Base-by-base conservation (phyloP, 352 stramenopile species). In the Phytopythium aichiense region DNA sequence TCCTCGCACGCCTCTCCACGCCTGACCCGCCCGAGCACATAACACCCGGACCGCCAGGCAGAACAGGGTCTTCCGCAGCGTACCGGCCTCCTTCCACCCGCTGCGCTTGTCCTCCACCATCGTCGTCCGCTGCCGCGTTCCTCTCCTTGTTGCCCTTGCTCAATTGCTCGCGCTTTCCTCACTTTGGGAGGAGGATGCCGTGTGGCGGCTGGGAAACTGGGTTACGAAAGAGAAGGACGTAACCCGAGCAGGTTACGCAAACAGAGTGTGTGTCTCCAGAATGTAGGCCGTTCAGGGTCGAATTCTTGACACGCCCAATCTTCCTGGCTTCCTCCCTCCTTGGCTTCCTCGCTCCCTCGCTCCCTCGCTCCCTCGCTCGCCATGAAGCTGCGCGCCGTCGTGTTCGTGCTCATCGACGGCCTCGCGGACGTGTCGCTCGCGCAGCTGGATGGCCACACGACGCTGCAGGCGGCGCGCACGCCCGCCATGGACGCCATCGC, bases 391-490 rank as follows among this genome's bases (percentile, higher is more conserved):
- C 71, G 71, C 53, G 70, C 71, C 7, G 81, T 96, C 54, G 68
- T 96, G 54, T 93, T 96, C 60, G 86, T 96, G 66, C 82, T 96
- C 51, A 94, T 96, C 62, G 87, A 96, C 35, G 87, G 87, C 11
- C 75, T 96, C 35, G 83, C 79, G 23, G 87, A 96, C 49, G 79
- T 92, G 16, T 85, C 84, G 30, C 72, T 94, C 40, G 67, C 70
- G 33, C 71, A 91, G 48, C 60, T 91, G 50, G 66, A 60, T 31
- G 67, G 77, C 28, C 63, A 68, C 38, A 91, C 87, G 58, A 84
- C 87, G 49, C 73, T 96, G 18, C 67, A 92, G 61, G 74, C 67
- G 12, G 85, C 87, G 16, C 68, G 65, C 1, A 96, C 85, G 18
- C 85, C 85, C 16, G 84, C 84, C 30, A 96, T 96, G 87, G 85